Evolutionary conservation across 1,139 yeast genomes (phyloP), one percentile per base, ranked within the genome.

Genomic region (Kluyveromyces sp.): DNA sequence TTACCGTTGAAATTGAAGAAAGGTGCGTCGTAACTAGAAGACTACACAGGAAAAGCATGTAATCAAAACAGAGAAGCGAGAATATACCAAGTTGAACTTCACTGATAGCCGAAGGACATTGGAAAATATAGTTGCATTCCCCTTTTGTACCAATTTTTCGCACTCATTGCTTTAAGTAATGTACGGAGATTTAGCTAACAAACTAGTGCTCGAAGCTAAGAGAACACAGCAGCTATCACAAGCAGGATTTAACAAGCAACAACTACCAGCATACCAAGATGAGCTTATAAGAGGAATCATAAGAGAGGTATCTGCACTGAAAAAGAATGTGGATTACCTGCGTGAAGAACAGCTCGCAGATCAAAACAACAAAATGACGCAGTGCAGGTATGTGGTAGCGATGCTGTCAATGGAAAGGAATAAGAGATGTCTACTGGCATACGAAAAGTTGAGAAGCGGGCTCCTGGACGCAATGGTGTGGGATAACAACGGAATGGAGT

Each of bases 101-200:
- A 15, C 10, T 8, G 10, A 7, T 7, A 30, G 32, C 10, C 32
- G 32, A 30, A 30, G 7, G 32, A 8, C 32, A 30, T 8, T 8
- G 2, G 32, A 30, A 30, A 30, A 7, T 7, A 7, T 30, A 30
- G 2, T 7, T 7, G 32, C 8, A 7, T 8, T 7, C 32, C 32
- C 32, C 21, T 15, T 15, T 15, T 15, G 21, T 15, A 15, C 32
- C 32, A 30, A 7, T 7, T 30, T 8, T 8, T 7, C 8, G 10
- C 32, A 30, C 32, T 30, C 7, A 30, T 7, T 8, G 1, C 32
- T 7, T 7, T 4, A 6, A 7, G 15, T 26, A 5, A 92, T 92
- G 98, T 86, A 87, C 59, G 97, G 97, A 33, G 97, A 90, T 57
- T 61, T 77, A 3, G 96, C 94, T 1, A 78, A 81, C 50, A 92